Evolutionary conservation across 2,329 filamentous ascomycete species (phyloP).

Genomic region (Phialocephala sp.): DNA sequence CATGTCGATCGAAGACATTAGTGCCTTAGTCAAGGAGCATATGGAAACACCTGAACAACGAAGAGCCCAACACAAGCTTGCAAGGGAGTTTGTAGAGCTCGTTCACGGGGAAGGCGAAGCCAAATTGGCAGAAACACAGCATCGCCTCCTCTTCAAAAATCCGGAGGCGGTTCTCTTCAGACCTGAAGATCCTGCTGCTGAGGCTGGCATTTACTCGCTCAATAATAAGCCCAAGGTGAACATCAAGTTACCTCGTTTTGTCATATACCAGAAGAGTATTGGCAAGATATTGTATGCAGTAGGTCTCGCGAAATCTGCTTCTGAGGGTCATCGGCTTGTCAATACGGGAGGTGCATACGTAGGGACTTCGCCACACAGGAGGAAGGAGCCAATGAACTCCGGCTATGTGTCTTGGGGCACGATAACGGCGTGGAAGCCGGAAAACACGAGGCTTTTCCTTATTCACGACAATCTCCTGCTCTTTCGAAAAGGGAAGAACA

Average conservation of each 20-base stretch:
- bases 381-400: slow-evolving; percentile 50
- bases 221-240: slow-evolving; percentile 59
- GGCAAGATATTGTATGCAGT: slow-evolving; percentile 63
- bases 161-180: background rate
- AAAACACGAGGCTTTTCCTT: slow-evolving; percentile 64
- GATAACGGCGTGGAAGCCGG: slow-evolving; percentile 62
- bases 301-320: slow-evolving; percentile 61
- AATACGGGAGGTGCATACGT: slow-evolving; percentile 64
- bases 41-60: slow-evolving; percentile 70
- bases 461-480: slow-evolving; percentile 64
- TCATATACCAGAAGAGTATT: slow-evolving; percentile 61
- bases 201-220: slow-evolving; percentile 32
- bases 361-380: slow-evolving; percentile 55
- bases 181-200: slow-evolving; percentile 18
- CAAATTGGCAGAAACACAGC: slow-evolving; percentile 61
- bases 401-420: slow-evolving; percentile 65
- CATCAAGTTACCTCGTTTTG: slow-evolving; percentile 62
- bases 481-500: slow-evolving; percentile 67
- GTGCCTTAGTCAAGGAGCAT: slow-evolving; percentile 71
- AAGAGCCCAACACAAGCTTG: slow-evolving; percentile 81
- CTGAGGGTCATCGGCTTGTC: slow-evolving; percentile 65
- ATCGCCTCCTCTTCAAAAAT: slow-evolving; percentile 53
- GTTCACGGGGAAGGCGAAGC: slow-evolving; percentile 75
- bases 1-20: slow-evolving; percentile 73
- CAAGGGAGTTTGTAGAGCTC: slow-evolving; percentile 80